Evolutionary conservation across 345 rosid genomes (phyloP).

Genomic region (Garcia nutans): DNA sequence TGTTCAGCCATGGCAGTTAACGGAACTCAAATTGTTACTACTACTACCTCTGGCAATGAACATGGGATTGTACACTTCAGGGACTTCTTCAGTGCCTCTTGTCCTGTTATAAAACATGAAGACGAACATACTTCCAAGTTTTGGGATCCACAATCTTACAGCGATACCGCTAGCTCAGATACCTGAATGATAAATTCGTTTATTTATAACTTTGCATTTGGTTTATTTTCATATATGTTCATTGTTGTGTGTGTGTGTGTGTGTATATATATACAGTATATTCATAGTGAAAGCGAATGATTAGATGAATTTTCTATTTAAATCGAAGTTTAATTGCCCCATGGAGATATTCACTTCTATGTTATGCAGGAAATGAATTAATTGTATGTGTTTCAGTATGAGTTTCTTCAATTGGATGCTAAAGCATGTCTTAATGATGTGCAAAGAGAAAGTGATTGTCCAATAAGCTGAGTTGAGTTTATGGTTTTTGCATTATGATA

Average conservation of each 20-base stretch:
- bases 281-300: too few species aligned
- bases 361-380: too few species aligned
- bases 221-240: neutral
- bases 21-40: slow-evolving; percentile 40
- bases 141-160: slow-evolving; percentile 40
- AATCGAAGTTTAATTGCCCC: too few species aligned
- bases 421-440: too few species aligned
- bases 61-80: slow-evolving; percentile 27
- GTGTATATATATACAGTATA: too few species aligned
- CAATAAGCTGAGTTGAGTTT: too few species aligned
- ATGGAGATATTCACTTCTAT: too few species aligned
- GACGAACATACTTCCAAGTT: slow-evolving; percentile 41
- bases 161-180: slow-evolving; percentile 17
- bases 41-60: slow-evolving; percentile 24
- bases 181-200: neutral
- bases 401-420: too few species aligned
- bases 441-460: too few species aligned
- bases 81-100: slow-evolving; percentile 43
- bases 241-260: neutral
- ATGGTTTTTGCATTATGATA: too few species aligned
- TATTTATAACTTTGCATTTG: neutral
- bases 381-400: too few species aligned
- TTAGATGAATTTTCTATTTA: too few species aligned
- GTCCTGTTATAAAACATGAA: slow-evolving; percentile 28
- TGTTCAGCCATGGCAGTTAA: slow-evolving; percentile 57